Evolutionary conservation across 148 eudicot species (phyloP), one percentile per base, ranked within the genome.

Genomic region (Chenopodium berlandieri): DNA sequence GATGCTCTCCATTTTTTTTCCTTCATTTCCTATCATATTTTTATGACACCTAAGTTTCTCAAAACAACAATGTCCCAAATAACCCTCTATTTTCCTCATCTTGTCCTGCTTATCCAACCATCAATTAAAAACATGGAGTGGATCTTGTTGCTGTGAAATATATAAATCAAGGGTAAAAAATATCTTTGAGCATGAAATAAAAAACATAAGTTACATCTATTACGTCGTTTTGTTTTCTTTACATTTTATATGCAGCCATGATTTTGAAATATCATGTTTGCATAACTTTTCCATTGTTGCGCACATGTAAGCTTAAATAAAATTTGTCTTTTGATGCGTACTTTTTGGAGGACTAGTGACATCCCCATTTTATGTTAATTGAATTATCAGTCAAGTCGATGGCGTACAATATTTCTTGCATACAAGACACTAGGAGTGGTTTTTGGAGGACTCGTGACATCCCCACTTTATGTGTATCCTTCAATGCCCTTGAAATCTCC

Each of bases 401-500:
- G 91, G 88, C 80, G 71, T 63, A 90, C 87, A 34, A 44, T 88
- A 16, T n/a, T 83, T 30, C 87, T 89, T 60, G 90, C 93, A 58
- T 91, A 89, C 89, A 89, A 80, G 86, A 83, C 93, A 25, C 19
- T 91, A 72, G 93, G 93, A 75, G 93, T 89, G 37, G 93, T 91
- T 44, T 91, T 89, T 80, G 93, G 93, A 70, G 93, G 91, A 47
- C 87, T 91, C 13, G 93, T 89, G 76, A 91, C 93, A 56, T 91
- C 93, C 64, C 93, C 93, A 46, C 90, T 91, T 30, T 89, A 91
- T 83, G 93, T 91, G 1, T 90, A 88, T 75, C 93, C 95, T 60
- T 90, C 95, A 13, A 88, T 92, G 91, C 89, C 82, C 1, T 74
- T 92, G 79, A 89, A 80, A 66, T 83, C 86, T 47, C 95, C 93